Conservation (phyloP, 2,329 filamentous ascomycete genomes). For the Trichophyton mentagrophytes region DNA sequence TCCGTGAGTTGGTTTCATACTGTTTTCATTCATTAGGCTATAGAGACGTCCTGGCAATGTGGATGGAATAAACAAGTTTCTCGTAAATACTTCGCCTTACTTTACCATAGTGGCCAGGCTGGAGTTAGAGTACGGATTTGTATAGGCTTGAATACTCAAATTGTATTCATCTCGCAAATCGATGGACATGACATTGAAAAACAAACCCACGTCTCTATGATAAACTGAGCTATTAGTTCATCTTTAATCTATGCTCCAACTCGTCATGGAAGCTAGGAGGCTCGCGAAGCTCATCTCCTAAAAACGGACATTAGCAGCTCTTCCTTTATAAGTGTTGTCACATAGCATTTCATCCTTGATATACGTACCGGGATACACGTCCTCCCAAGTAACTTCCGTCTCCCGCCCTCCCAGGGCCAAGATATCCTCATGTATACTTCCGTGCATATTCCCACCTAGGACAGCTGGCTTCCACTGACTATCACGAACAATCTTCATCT, state of each 20-base stretch:
- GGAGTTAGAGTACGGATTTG: too few relatives aligned
- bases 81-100: background rate
- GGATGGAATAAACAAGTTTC: background rate
- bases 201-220: background rate
- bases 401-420: constrained; percentile 58
- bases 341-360: background rate
- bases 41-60: background rate
- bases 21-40: background rate
- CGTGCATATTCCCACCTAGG: constrained; percentile 45
- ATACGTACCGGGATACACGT: constrained; percentile 62
- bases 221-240: constrained; percentile 37
- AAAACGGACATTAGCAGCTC: constrained; percentile 6
- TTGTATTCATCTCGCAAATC: too few relatives aligned
- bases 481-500: constrained; percentile 72
- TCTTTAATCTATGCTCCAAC: constrained; percentile 85
- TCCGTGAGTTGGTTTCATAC: background rate
- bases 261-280: constrained; percentile 71
- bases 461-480: constrained; percentile 63
- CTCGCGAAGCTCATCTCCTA: constrained; percentile 56
- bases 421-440: constrained; percentile 78
- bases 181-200: background rate
- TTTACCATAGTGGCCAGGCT: background rate
- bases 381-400: constrained; percentile 74
- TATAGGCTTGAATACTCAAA: too few relatives aligned
- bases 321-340: background rate